Evolutionary conservation across 495 filamentous ascomycete species (phyloP), one percentile per base, ranked within the genome.

Genomic region (Daldinia grandis): DNA sequence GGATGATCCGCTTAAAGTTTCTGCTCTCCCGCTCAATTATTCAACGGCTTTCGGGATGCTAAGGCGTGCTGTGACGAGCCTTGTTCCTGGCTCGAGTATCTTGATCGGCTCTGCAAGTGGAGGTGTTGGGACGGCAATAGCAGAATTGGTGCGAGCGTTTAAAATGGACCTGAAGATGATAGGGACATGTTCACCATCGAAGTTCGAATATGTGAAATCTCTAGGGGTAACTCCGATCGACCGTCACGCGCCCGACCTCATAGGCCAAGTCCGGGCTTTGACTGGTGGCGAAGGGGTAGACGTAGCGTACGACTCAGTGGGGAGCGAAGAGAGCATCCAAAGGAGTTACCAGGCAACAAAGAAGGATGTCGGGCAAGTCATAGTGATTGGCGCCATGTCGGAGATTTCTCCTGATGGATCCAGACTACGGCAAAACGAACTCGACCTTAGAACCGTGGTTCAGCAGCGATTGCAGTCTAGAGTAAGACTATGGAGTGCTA

Each of bases 181-280:
- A 8, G 40, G 58, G 10, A 49, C 27, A 6, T 61, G 58, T 33
- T 33, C 58, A 6, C 58, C 28, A 17, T 61, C 38, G 17, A 50
- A 50, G 4, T 50, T 49, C 17, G 58, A 35, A n/a, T 61, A 61
- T 61, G 17, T 61, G n/a, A 61, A 61, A 15, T 61, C 58, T 7
- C 17, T 47, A 1, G 19, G 42, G 42, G 42, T 47, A 9, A 24
- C 24, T 24, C 42, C 42, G 19, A 4, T 47, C 42, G 19, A 47
- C 9, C 42, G 19, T 19, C 42, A 21, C 24, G 19, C 42, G 19
- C 42, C 42, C 0, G 42, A 47, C 21, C 17, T 47, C 19, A 19
- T 47, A 24, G 17, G 24, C 1, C 42, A 47, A 47, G 19, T 47
- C 17, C 17, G 42, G 8, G 42, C 42, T 6, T 21, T 47, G 2